Evolutionary conservation across 2,329 filamentous ascomycete species (phyloP).

Genomic region (Diatrype stigma): DNA sequence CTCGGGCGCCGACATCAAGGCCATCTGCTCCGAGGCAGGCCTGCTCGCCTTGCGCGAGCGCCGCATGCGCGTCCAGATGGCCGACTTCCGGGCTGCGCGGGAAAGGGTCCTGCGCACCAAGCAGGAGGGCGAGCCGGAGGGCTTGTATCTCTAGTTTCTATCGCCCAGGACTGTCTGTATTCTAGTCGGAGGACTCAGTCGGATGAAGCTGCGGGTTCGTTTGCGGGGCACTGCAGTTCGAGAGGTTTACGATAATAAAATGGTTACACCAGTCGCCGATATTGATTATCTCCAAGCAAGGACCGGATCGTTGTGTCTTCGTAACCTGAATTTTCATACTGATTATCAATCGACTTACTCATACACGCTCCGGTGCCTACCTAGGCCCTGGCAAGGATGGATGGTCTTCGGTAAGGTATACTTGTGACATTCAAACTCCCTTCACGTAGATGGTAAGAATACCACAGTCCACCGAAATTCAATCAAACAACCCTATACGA

Average conservation of each 20-base stretch:
- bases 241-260: conserved; percentile 9
- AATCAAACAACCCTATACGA: no score
- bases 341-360: no score
- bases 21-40: conserved; percentile 96
- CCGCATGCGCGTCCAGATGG: conserved; percentile 98
- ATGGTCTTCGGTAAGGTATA: no score
- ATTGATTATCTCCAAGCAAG: not conserved
- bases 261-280: not conserved
- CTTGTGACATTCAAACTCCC: no score
- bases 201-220: not conserved
- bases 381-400: no score
- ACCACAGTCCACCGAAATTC: no score
- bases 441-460: no score
- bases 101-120: conserved; percentile 97
- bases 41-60: conserved; percentile 90
- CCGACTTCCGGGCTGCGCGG: conserved; percentile 87
- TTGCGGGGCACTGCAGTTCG: not conserved
- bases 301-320: not conserved
- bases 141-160: conserved; percentile 93
- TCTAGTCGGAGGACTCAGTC: conserved; percentile 3
- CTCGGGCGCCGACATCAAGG: conserved; percentile 96
- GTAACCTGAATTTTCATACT: no score
- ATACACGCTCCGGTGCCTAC: no score
- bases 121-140: conserved; percentile 96
- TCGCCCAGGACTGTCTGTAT: conserved; percentile 5